Percentiles rank a stretch among this genome's conserved stretches.
Conservation (phyloP, 2,329 filamentous ascomycete species). For the Lachnellula arida region DNA sequence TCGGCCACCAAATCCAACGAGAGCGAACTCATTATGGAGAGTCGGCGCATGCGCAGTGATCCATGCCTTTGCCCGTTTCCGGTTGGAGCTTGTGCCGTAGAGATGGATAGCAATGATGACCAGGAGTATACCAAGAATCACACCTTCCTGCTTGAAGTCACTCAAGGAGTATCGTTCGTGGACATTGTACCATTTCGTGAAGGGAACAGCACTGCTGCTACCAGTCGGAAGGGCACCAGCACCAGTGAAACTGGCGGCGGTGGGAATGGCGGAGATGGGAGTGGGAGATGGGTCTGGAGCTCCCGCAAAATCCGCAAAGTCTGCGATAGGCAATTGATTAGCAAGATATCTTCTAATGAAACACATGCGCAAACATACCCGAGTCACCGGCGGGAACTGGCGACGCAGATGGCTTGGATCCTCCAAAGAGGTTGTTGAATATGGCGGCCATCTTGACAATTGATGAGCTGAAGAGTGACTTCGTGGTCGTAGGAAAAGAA, state of each 20-base stretch:
- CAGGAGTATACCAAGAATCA: conserved; percentile 71
- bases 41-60: conserved; percentile 66
- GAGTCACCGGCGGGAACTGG: conserved; percentile 52
- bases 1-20: conserved; percentile 71
- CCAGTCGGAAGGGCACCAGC: conserved; percentile 40
- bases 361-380: conserved; percentile 46
- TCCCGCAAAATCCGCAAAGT: conserved; percentile 90
- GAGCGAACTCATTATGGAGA: conserved; percentile 76
- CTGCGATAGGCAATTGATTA: conserved; percentile 42
- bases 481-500: not conserved
- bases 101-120: conserved; percentile 75
- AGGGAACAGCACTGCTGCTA: conserved; percentile 55
- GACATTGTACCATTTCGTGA: conserved; percentile 94
- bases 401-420: conserved; percentile 54
- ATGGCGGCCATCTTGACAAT: conserved; percentile 29
- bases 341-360: not conserved
- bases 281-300: conserved; percentile 62
- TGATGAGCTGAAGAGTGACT: conserved; percentile 2
- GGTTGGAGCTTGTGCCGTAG: conserved; percentile 76
- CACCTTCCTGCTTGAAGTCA: conserved; percentile 85
- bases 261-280: conserved; percentile 41
- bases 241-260: conserved; percentile 44
- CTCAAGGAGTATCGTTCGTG: conserved; percentile 81
- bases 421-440: conserved; percentile 60
- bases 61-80: conserved; percentile 75